These are phyloP conservation scores for Steccherinum ochraceum DNA, from an alignment of 768 basidiomycete species.

Conservation along the genomic window DNA sequence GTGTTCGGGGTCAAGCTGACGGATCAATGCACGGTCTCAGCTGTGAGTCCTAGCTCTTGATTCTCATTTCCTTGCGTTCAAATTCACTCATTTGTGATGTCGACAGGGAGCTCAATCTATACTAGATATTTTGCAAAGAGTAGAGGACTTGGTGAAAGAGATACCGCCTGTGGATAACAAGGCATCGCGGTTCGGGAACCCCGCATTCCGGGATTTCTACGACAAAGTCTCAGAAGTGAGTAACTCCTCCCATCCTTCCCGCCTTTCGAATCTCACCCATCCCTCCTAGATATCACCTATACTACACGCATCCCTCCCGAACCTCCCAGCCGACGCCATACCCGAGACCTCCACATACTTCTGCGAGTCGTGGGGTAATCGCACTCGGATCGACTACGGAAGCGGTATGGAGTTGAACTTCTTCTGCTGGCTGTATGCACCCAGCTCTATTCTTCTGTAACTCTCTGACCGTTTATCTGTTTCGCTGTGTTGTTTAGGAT, in stretches of 20 bases:
- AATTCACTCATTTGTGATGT: constrained; percentile 2
- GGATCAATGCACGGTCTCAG: constrained; percentile 49
- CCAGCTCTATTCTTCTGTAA: neutral
- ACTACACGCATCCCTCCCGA: constrained; percentile 54
- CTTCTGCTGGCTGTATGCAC: constrained; percentile 86
- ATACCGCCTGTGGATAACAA: constrained; percentile 88
- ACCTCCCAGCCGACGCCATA: constrained; percentile 50
- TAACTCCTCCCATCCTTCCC: neutral
- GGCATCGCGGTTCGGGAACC: constrained; percentile 93
- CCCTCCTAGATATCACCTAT: constrained; percentile 34
- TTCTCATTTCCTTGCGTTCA: constrained; percentile 5
- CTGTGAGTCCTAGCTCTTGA: constrained; percentile 59
- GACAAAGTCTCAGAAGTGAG: constrained; percentile 70
- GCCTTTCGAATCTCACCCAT: constrained; percentile 4
- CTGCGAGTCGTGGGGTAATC: constrained; percentile 85
- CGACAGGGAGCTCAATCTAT: constrained; percentile 57
- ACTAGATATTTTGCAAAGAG: constrained; percentile 53
- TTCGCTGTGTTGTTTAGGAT: constrained; percentile 62
- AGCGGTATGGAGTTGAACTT: constrained; percentile 99
- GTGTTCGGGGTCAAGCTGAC: constrained; percentile 74
- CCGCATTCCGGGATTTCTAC: constrained; percentile 90
- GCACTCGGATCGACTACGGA: constrained; percentile 94
- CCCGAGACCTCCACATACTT: constrained; percentile 79
- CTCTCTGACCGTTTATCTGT: neutral
- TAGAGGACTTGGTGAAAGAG: constrained; percentile 58